Percentiles rank a stretch among this genome's conserved stretches.
These are phyloP conservation scores for Phytophthora colocasiae DNA, from an alignment of 352 stramenopile genomes.

Conservation along the genomic window DNA sequence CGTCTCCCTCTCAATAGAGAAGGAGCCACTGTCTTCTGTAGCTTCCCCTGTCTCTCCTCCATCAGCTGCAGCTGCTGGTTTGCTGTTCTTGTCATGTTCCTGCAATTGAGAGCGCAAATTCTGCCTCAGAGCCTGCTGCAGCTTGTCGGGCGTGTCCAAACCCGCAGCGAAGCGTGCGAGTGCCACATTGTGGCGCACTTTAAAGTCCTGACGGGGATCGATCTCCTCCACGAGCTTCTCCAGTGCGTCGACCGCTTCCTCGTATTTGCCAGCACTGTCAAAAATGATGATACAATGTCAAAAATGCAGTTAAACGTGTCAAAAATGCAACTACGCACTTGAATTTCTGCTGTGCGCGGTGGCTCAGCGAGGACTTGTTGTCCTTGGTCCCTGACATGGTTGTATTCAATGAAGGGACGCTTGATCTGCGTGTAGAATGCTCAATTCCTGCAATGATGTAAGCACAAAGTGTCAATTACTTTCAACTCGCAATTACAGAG, in stretches of 20 bases:
- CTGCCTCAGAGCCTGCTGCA: constrained; percentile 78
- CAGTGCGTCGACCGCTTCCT: constrained; percentile 84
- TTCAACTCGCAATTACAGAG: constrained; percentile 7
- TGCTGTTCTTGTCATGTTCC: constrained; percentile 48
- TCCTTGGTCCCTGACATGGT: constrained; percentile 79
- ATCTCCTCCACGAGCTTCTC: constrained; percentile 87
- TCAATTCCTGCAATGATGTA: constrained; percentile 17
- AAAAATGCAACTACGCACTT: constrained; percentile 58
- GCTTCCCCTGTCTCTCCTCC: constrained; percentile 35
- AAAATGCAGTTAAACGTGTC: constrained; percentile 5
- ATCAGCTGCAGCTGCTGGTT: constrained; percentile 6
- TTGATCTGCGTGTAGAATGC: constrained; percentile 8
- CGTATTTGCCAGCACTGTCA: constrained; percentile 83
- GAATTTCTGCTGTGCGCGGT: constrained; percentile 89
- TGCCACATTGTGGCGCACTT: constrained; percentile 88
- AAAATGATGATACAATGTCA: constrained; percentile 5
- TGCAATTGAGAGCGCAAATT: constrained; percentile 73
- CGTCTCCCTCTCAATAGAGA: constrained; percentile 85
- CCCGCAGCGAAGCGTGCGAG: constrained; percentile 73
- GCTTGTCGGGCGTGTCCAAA: constrained; percentile 67
- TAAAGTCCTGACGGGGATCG: constrained; percentile 73
- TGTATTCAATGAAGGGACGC: constrained; percentile 16
- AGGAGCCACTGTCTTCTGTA: constrained; percentile 29
- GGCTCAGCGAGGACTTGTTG: constrained; percentile 88
- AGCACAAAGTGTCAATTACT: constrained; percentile 15